Base-by-base conservation (phyloP, 805 yeast species). In the Candida golubevii region DNA sequence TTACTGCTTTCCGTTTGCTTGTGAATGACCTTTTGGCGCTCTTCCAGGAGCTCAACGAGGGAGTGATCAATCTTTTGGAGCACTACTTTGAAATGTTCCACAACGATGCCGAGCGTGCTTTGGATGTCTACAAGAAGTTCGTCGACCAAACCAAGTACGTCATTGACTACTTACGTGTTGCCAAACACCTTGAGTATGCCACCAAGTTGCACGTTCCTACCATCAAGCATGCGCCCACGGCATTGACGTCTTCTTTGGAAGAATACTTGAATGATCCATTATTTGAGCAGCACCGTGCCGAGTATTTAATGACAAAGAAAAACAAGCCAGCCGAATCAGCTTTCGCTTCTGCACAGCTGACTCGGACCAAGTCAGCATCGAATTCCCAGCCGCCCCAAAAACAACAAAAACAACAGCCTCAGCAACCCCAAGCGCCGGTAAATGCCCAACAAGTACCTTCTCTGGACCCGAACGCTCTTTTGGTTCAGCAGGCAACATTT, bases 141-240 rank as follows among this genome's bases (percentile, higher is more conserved):
- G 95, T 89, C 33, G 83, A 80, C 47, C 80, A 88, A 60, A 93
- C 98, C 3, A 82, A 82, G 42, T 83, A 82, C 59, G 98, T 91
- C 8, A 93, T 93, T 27, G 83, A 82, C 54, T 93, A 85, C 63
- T 74, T 93, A 57, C 80, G 95, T 56, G 81, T 85, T 12, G 99
- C 98, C 5, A 91, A 93, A 60, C 88, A 85, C 61, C 72, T 88
- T 52, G 96, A 88, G 64, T 79, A 82, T 59, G 79, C 89, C 10
- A 89, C 97, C 3, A 89, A 89, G 57, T 71, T 91, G 52, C 90
- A 84, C 57, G 96, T 93, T 30, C 99, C 99, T 32, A 90, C 96
- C 11, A 90, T 93, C 49, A 88, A 88, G 61, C 99, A 93, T 66
- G 98, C 98, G 1, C 97, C 97, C 18, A 90, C 97, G 2, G 93